These are phyloP conservation scores for Lecanicillium sp. DNA, from an alignment of 2,329 filamentous ascomycete species.

Conservation along the genomic window DNA sequence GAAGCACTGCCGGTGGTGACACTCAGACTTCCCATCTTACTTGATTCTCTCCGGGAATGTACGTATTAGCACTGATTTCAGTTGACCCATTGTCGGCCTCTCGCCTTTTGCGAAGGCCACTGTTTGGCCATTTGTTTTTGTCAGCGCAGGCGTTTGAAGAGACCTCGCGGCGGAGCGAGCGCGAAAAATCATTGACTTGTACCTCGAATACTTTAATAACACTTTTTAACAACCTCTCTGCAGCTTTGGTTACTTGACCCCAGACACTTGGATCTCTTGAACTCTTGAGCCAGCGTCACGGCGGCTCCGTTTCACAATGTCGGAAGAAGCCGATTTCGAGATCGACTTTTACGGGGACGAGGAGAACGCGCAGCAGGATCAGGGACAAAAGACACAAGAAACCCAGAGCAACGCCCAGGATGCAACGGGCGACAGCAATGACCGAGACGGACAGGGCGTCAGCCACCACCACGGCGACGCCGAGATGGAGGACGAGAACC, in stretches of 20 bases:
- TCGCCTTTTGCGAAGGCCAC: conserved; percentile 21
- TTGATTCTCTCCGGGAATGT: conserved; percentile 37
- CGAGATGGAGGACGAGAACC: conserved; percentile 32
- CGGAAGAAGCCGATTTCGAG: conserved; percentile 66
- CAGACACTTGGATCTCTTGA: conserved; percentile 2
- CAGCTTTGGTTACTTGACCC: conserved; percentile 10
- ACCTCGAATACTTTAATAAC: conserved; percentile 15
- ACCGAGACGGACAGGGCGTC: conserved; percentile 37
- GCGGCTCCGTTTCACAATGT: conserved; percentile 40
- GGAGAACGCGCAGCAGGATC: conserved; percentile 20
- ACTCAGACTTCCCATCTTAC: conserved; percentile 19
- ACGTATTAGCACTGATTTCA: conserved; percentile 46
- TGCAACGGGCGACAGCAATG: conserved; percentile 25
- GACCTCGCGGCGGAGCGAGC: neutral
- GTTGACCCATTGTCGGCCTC: conserved; percentile 29
- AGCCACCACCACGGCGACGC: conserved; percentile 29
- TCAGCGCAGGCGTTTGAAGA: neutral
- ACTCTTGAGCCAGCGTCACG: conserved; percentile 1
- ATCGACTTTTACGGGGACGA: conserved; percentile 66
- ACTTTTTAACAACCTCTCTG: conserved; percentile 11
- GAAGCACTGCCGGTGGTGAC: conserved; percentile 34
- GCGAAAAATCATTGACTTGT: conserved; percentile 5
- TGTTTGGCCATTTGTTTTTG: conserved; percentile 2
- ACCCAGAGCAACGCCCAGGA: conserved; percentile 16
- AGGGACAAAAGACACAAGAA: conserved; percentile 12